Base-by-base conservation (phyloP, 164 flowering plant species). In the Aristolochia contorta region DNA sequence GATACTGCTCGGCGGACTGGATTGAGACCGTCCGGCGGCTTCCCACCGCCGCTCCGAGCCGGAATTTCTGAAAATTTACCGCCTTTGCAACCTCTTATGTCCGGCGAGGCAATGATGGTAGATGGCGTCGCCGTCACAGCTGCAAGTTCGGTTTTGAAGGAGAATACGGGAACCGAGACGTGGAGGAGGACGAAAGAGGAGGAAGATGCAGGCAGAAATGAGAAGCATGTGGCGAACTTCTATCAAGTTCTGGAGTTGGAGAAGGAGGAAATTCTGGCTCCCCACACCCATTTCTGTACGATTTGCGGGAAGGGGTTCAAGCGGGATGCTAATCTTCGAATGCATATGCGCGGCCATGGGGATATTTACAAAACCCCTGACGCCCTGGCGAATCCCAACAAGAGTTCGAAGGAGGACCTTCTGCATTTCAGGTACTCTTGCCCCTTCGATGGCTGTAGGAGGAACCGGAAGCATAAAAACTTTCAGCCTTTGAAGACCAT, bases 151-250 rank as follows among this genome's bases (percentile, higher is more conserved):
- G 48, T 30, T 16, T 52, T 49, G 41, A 57, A 62, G 22, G 32
- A 27, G 18, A 13, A 52, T 15, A 56, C 41, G 23, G 48, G 64
- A 43, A 25, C 51, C 47, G 86, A 83, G 50, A 88, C 83, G n/a
- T 81, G 76, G 41, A 84, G 82, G 37, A 12, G n/a, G n/a, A n/a
- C 57, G 32, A 88, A 88, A 69, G 95, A 86, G 20, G 97, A 91
- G 60, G 97, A 91, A 58, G 97, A 91, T 72, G 80, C 57, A 24
- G 91, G 80, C 30, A 93, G 86, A 47, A 88, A 77, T 32, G 91
- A 91, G 72, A 78, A 82, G 59, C 87, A 86, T 46, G 80, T 85
- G 47, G 96, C 87, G 9, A 93, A 93, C 54, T 81, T 92, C 9
- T 89, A 84, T 61, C 92, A 87, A 61, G 86, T 90, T 48, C 65